phyloP scores from a whole-genome alignment of 805 yeast genomes.

The Pichia ethanolica region DNA sequence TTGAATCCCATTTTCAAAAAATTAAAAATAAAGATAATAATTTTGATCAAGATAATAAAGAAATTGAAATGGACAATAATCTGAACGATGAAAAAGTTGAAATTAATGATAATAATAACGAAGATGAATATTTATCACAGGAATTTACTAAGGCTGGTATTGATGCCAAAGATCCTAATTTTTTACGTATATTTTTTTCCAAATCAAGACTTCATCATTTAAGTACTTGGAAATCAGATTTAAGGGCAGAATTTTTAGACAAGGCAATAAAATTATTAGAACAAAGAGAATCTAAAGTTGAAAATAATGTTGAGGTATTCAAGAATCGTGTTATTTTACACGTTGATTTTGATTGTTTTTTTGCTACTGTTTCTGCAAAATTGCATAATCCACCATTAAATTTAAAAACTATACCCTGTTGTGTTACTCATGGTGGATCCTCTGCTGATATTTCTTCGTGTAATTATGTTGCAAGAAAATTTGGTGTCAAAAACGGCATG shows the following conservation, averaged over 20 bases:
- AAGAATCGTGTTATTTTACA: conserved; percentile 46
- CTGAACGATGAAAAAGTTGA: conserved; percentile 8
- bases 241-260: conserved; percentile 53
- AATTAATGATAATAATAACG: conserved; percentile 5
- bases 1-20: conserved; percentile 17
- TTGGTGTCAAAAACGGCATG: conserved; percentile 83
- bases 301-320: neutral
- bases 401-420: conserved; percentile 44
- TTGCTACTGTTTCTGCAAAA: conserved; percentile 76
- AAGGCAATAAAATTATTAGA: conserved; percentile 30
- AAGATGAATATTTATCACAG: conserved; percentile 9
- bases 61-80: conserved; percentile 9
- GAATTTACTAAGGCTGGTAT: conserved; percentile 13
- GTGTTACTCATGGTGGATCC: conserved; percentile 52
- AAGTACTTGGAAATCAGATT: conserved; percentile 76
- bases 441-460: conserved; percentile 86
- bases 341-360: conserved; percentile 90
- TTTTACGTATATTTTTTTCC: conserved; percentile 62
- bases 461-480: conserved; percentile 76
- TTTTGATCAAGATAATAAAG: conserved; percentile 4
- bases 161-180: conserved; percentile 73
- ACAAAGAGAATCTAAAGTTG: conserved; percentile 1
- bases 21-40: conserved; percentile 3
- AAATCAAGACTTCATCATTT: conserved; percentile 84
- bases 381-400: conserved; percentile 43